These are phyloP conservation scores for Pseudonitzschia multiseries DNA, from an alignment of 108 stramenopile species.

Conservation along the genomic window DNA sequence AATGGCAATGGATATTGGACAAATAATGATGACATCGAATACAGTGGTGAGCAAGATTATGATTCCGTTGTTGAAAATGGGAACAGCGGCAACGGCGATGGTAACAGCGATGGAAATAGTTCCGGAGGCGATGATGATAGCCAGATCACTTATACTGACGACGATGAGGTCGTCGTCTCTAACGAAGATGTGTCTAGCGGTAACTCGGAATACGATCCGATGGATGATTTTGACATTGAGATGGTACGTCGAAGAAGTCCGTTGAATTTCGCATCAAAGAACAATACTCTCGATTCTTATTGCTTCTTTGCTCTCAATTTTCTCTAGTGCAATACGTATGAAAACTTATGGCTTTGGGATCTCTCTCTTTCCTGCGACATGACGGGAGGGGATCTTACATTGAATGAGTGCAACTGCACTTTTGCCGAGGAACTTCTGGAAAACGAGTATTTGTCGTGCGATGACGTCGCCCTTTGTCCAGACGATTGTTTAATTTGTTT, in stretches of 20 bases:
- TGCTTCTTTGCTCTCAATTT: not conserved
- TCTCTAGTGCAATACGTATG: constrained; percentile 55
- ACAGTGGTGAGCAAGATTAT: not conserved
- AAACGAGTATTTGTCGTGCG: constrained; percentile 43
- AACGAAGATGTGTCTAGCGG: constrained; percentile 32
- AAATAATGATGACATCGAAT: not conserved
- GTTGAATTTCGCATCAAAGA: not conserved
- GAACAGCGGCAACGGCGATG: not conserved
- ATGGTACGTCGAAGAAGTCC: constrained; percentile 3
- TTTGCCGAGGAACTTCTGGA: constrained; percentile 55
- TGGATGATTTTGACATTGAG: constrained; percentile 46
- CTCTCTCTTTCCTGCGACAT: constrained; percentile 51
- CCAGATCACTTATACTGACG: constrained; percentile 2
- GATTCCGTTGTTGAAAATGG: constrained; percentile 1
- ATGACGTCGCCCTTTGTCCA: constrained; percentile 43
- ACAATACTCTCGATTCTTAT: not conserved
- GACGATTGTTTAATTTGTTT: constrained; percentile 49
- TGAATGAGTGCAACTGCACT: constrained; percentile 50
- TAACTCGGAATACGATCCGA: constrained; percentile 23
- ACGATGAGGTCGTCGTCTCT: constrained; percentile 16
- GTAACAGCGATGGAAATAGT: not conserved
- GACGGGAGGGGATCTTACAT: not conserved
- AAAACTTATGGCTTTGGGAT: constrained; percentile 69
- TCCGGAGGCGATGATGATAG: not conserved
- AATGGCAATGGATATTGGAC: not conserved